A percentile compares a stretch with the other conserved stretches of the same genome.
These are phyloP conservation scores for Leucogyrophana mollusca DNA, from an alignment of 768 basidiomycete species.

Conservation along the genomic window DNA sequence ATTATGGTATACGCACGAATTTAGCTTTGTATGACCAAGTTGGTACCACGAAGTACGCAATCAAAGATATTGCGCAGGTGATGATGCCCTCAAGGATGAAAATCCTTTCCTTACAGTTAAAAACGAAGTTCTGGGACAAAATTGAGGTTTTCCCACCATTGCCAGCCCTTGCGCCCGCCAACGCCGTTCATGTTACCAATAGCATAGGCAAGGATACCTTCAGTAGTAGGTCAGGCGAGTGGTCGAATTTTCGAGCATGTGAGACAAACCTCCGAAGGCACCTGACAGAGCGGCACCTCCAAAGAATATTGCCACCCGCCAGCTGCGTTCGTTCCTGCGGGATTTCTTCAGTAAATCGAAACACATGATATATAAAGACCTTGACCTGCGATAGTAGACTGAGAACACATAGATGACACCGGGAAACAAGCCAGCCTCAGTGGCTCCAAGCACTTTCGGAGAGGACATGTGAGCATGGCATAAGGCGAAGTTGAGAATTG, in stretches of 20 bases:
- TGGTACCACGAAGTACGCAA: conserved; percentile 54
- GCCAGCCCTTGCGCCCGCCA: conserved; percentile 60
- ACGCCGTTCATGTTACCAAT: conserved; percentile 62
- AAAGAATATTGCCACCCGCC: conserved; percentile 63
- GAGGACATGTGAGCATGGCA: background rate
- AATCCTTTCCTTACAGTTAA: conserved; percentile 37
- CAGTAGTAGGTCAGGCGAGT: conserved; percentile 1
- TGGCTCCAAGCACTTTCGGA: conserved; percentile 57
- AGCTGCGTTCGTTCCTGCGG: conserved; percentile 52
- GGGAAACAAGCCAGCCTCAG: conserved; percentile 61
- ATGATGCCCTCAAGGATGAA: conserved; percentile 58
- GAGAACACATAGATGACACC: conserved; percentile 60
- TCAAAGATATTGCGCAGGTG: conserved; percentile 45
- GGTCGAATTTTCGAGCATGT: conserved; percentile 1
- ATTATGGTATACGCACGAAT: conserved; percentile 39
- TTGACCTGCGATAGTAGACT: conserved; percentile 51
- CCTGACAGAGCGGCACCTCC: conserved; percentile 62
- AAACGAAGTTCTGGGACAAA: background rate
- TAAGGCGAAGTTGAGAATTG: background rate
- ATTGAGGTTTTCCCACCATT: conserved; percentile 38
- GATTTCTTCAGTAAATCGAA: background rate
- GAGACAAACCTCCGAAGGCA: conserved; percentile 57
- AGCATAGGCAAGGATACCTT: conserved; percentile 56
- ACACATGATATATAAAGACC: background rate
- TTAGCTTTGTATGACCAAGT: conserved; percentile 58